phyloP scores from a whole-genome alignment of 352 stramenopile species.

The Phytopythium chamaehyphon region DNA sequence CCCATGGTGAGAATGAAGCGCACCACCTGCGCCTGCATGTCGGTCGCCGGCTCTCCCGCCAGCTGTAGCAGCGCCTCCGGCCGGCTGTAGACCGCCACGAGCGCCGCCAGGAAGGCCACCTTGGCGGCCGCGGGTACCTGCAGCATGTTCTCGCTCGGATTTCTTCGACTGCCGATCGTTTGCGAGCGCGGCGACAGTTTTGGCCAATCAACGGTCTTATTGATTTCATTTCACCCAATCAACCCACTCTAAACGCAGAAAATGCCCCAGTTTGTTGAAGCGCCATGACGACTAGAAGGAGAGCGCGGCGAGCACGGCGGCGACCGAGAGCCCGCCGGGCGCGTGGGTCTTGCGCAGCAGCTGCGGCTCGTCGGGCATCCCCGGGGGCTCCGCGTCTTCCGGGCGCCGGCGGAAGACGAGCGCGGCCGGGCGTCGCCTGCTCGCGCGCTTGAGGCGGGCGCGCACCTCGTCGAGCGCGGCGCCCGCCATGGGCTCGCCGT shows the following conservation, averaged over 20 bases:
- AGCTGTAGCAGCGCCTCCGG: constrained; percentile 40
- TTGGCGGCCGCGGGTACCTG: constrained; percentile 35
- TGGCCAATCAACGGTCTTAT: background rate
- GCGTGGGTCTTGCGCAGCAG: constrained; percentile 13
- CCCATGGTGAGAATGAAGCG: constrained; percentile 57
- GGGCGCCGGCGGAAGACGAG: constrained; percentile 21
- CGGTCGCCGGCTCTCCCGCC: constrained; percentile 19
- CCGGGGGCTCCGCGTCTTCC: background rate
- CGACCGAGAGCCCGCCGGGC: constrained; percentile 38
- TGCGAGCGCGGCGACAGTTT: background rate
- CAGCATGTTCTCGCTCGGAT: background rate
- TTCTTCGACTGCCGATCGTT: background rate
- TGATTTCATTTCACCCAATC: background rate
- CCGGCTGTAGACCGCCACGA: constrained; percentile 42
- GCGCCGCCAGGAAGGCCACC: constrained; percentile 30
- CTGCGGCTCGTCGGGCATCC: constrained; percentile 5
- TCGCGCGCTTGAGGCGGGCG: constrained; percentile 21
- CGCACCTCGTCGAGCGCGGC: constrained; percentile 29
- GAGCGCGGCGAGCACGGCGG: constrained; percentile 34
- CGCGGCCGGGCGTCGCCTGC: constrained; percentile 9
- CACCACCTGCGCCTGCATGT: constrained; percentile 45
- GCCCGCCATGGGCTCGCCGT: constrained; percentile 30
- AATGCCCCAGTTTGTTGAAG: background rate
- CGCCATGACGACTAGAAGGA: constrained; percentile 18
- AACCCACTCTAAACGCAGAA: background rate